Conservation (phyloP, 2,329 filamentous ascomycete genomes). For the Xylaria sp. region DNA sequence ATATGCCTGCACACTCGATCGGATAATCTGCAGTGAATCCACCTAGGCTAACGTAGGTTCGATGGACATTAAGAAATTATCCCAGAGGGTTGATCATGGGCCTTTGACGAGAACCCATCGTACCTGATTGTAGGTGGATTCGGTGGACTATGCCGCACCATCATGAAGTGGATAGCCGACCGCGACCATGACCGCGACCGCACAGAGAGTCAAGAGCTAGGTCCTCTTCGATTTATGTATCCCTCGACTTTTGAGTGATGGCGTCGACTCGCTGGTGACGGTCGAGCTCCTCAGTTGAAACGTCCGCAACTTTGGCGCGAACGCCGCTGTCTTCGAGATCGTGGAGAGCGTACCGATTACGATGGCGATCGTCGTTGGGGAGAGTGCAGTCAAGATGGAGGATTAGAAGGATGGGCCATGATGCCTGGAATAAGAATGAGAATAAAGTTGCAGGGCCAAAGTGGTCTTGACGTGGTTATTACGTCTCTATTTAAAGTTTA, state of each 20-base stretch:
- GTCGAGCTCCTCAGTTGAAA: constrained; percentile 41
- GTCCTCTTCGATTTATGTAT: no score
- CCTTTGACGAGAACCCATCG: constrained; percentile 26
- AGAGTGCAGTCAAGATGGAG: neutral
- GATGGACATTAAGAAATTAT: neutral
- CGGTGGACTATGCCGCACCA: constrained; percentile 29
- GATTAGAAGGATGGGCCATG: no score
- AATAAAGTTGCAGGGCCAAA: no score
- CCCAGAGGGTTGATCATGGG: constrained; percentile 10
- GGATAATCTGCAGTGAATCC: neutral
- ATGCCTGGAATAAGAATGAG: no score
- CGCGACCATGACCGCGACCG: no score
- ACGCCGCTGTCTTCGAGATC: constrained; percentile 28
- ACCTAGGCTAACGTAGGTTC: neutral
- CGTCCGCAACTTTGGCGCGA: constrained; percentile 13
- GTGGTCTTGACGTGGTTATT: no score
- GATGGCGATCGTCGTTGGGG: constrained; percentile 20
- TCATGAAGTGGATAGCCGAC: constrained; percentile 26
- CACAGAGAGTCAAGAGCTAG: no score
- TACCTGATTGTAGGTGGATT: constrained; percentile 33
- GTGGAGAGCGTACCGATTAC: constrained; percentile 23
- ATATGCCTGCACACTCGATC: neutral
- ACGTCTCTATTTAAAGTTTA: no score
- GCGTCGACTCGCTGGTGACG: constrained; percentile 40
- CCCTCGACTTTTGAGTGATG: no score